A percentile compares a stretch with the other conserved stretches of the same genome.
Evolutionary conservation across 257 asterid species (phyloP).

Genomic region (Solanum rostratum): DNA sequence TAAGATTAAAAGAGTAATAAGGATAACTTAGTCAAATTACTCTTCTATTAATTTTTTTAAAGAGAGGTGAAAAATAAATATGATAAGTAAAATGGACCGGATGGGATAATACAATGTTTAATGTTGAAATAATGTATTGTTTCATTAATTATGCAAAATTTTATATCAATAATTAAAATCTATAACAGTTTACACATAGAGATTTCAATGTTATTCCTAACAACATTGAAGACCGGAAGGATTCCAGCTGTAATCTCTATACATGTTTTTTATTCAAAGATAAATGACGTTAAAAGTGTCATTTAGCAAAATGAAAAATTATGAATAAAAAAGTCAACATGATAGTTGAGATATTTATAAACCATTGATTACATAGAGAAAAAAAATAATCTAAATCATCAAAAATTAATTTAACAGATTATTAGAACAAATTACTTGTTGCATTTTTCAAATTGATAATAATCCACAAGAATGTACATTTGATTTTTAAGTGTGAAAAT

Average conservation of each 20-base stretch:
- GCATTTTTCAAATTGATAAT: background rate
- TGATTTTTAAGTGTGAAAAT: background rate
- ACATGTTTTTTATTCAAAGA: background rate
- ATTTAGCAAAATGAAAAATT: background rate
- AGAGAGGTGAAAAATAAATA: too few species aligned
- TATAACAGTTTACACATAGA: background rate
- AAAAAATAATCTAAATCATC: background rate
- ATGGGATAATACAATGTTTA: background rate
- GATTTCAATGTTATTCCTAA: background rate
- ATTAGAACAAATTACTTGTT: background rate
- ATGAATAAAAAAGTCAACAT: background rate
- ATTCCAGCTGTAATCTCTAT: background rate
- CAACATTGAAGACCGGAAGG: background rate
- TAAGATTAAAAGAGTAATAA: background rate
- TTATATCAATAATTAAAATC: background rate
- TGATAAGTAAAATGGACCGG: background rate
- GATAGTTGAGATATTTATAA: background rate
- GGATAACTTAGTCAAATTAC: background rate
- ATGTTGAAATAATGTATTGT: background rate
- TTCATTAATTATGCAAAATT: background rate
- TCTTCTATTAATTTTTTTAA: too few species aligned
- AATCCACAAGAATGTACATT: background rate
- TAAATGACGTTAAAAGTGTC: background rate
- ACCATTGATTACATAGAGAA: background rate
- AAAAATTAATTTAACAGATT: background rate